Conservation (phyloP, 306 rosid species). For the Inga oerstediana region DNA sequence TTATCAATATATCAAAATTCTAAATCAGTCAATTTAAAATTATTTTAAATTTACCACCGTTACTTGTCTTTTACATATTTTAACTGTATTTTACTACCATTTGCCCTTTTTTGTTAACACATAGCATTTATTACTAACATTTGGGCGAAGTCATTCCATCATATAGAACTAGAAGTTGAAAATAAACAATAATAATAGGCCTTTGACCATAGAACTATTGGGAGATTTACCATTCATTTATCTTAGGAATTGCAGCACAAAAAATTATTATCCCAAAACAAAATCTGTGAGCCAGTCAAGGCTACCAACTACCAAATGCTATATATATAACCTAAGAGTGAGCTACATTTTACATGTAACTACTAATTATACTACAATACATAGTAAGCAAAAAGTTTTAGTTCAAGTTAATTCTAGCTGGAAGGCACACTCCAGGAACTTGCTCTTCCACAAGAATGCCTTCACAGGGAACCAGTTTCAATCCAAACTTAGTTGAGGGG, state of each 20-base stretch:
- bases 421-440: slow-evolving; percentile 67
- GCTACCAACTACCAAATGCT: slow-evolving; percentile 43
- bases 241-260: slow-evolving; percentile 39
- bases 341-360: slow-evolving; percentile 60
- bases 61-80: too few relatives aligned
- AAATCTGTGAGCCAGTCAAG: slow-evolving; percentile 43
- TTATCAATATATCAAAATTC: too few relatives aligned
- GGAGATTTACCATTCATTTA: slow-evolving; percentile 39
- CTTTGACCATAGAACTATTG: neutral
- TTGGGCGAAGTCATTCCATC: neutral
- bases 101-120: neutral
- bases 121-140: neutral
- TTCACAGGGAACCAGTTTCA: slow-evolving; percentile 60
- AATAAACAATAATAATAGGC: neutral
- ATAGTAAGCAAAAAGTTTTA: slow-evolving; percentile 36
- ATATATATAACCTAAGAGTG: slow-evolving; percentile 37
- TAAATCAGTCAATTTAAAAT: too few relatives aligned
- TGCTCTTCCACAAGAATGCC: slow-evolving; percentile 55
- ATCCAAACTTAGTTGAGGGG: slow-evolving; percentile 33
- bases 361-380: slow-evolving; percentile 41
- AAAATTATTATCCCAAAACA: slow-evolving; percentile 42
- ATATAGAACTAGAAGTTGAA: neutral
- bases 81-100: too few relatives aligned
- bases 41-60: too few relatives aligned
- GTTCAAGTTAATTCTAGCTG: slow-evolving; percentile 67